Conservation (phyloP, 2,329 filamentous ascomycete genomes). For the Trichoderma hamatum region DNA sequence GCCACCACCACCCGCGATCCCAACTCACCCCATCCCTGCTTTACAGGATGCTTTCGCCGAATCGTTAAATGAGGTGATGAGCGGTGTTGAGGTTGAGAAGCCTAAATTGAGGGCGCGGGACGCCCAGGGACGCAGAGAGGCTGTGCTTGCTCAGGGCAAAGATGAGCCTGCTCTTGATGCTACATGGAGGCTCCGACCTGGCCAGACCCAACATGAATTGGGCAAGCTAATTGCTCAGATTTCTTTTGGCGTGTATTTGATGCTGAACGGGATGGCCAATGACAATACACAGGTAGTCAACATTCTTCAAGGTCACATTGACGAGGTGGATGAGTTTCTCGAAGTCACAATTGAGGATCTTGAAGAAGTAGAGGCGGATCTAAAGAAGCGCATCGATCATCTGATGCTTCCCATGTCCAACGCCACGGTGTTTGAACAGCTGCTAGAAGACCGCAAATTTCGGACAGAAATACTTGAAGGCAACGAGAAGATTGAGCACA, state of each 20-base stretch:
- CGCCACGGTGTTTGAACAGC: constrained; percentile 78
- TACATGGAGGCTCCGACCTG: constrained; percentile 74
- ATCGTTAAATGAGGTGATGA: constrained; percentile 72
- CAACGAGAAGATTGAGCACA: constrained; percentile 89
- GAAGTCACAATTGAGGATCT: constrained; percentile 86
- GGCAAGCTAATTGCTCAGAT: constrained; percentile 92
- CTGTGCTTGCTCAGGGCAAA: constrained; percentile 67
- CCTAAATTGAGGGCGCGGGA: constrained; percentile 58
- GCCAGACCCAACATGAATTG: constrained; percentile 81
- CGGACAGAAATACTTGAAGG: constrained; percentile 80
- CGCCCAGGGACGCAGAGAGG: constrained; percentile 65
- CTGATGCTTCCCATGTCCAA: constrained; percentile 84
- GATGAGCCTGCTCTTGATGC: constrained; percentile 73
- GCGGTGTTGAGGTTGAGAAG: constrained; percentile 49
- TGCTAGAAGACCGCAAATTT: constrained; percentile 84
- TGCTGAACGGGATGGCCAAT: constrained; percentile 84
- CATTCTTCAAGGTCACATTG: constrained; percentile 89
- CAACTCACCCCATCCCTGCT: constrained; percentile 68
- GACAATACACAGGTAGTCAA: constrained; percentile 84
- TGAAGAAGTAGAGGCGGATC: constrained; percentile 74
- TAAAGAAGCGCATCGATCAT: constrained; percentile 77
- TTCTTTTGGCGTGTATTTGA: constrained; percentile 86
- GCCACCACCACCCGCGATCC: constrained; percentile 32
- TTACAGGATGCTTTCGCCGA: constrained; percentile 85
- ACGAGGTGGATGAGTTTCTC: constrained; percentile 90